Evolutionary conservation across 2,329 filamentous ascomycete genomes (phyloP).

Genomic region (Xylariaceae sp.): DNA sequence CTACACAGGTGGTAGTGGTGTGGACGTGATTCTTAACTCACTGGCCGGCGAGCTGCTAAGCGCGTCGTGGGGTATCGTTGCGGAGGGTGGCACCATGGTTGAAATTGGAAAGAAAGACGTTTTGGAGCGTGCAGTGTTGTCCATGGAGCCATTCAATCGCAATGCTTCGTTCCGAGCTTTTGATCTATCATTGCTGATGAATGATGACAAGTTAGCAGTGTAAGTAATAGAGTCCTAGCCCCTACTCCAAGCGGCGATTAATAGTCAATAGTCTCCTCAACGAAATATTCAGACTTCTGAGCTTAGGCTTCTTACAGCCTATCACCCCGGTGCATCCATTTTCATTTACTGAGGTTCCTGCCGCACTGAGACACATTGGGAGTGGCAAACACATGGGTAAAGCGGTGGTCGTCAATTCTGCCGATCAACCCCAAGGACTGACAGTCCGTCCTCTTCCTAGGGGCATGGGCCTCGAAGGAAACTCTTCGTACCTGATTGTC

Average conservation of each 20-base stretch:
- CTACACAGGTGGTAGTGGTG: slow-evolving; percentile 26
- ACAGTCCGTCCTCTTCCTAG: slow-evolving; percentile 17
- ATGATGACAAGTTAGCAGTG: too few relatives aligned
- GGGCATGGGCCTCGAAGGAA: slow-evolving; percentile 15
- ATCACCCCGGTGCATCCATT: too few relatives aligned
- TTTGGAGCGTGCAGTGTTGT: slow-evolving; percentile 11
- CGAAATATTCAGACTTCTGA: not conserved
- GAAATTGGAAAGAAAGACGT: slow-evolving; percentile 21
- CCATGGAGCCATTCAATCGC: slow-evolving; percentile 21
- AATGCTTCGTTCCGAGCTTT: slow-evolving; percentile 19
- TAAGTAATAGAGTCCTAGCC: too few relatives aligned
- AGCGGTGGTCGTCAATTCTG: slow-evolving; percentile 29
- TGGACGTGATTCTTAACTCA: slow-evolving; percentile 19
- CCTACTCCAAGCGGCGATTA: too few relatives aligned
- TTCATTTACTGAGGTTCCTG: not conserved
- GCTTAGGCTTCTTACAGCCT: not conserved
- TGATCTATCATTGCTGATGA: slow-evolving; percentile 9
- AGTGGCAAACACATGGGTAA: slow-evolving; percentile 33
- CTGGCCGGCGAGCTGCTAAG: slow-evolving; percentile 18
- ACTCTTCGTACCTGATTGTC: slow-evolving; percentile 34
- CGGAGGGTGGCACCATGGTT: slow-evolving; percentile 19
- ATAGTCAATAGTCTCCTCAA: not conserved
- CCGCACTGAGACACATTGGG: not conserved
- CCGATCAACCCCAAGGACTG: slow-evolving; percentile 19
- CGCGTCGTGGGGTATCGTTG: slow-evolving; percentile 13